Evolutionary conservation across 1,284 basidiomycete genomes (phyloP), one percentile per base, ranked within the genome.

Genomic region (Kalmanozyma brasiliensis): DNA sequence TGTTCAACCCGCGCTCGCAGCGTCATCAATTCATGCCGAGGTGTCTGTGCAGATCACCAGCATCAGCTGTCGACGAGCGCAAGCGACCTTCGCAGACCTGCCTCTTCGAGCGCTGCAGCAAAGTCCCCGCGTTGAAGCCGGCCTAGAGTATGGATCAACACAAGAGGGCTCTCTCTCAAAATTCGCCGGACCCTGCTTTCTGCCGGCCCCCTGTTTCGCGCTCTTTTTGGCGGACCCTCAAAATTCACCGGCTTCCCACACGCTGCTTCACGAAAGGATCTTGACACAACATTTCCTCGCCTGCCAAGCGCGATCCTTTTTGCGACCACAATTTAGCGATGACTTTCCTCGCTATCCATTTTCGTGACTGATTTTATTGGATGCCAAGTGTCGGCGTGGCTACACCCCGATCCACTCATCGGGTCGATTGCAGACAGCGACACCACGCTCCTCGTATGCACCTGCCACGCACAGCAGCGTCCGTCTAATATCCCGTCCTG

Each of bases 391-490:
- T n/a, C n/a, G n/a, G n/a, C n/a, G n/a, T n/a, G 32, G 16, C 29
- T 42, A 70, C 9, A 35, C 47, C 47, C 73, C 74, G 22, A 64
- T 44, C 67, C 66, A 72, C 20, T 63, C 57, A 2, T 38, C 42
- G 3, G 74, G 74, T 11, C 74, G 40, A 2, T 44, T 19, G 29
- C 74, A 76, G 20, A 56, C 45, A 16, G 74, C 74, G 17, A 73
- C 43, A 22, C 67, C 74, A 2, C 74, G 40, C 44, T 76, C 74
- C 26, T 76, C 74, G 40, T 71, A 76, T 20, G 71, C 74, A 3
- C 71, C 72, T 22, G 68, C 43, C 5, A 76, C 61, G 29, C 55
- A 58, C 26, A 76, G 36, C 46, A 64, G 37, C 48, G 63, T 60
- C 32, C 46, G 47, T 29, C 56, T 37, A 20, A 58, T 43, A 20